phyloP scores from a whole-genome alignment of 75 land plant genomes.

The Selaginella tamariscina region DNA sequence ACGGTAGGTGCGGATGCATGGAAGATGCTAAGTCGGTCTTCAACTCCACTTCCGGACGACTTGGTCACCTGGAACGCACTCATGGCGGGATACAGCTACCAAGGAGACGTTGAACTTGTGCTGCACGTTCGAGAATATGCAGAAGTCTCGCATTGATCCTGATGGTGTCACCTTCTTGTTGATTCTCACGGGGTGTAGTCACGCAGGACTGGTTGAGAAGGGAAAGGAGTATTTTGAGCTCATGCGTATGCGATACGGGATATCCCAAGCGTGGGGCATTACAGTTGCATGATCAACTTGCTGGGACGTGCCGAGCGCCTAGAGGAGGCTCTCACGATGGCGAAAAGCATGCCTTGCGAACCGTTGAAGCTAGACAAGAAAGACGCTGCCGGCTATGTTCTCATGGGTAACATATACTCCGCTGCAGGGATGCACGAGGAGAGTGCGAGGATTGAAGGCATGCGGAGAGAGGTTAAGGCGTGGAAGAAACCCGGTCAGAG shows the following conservation, averaged over 20 bases:
- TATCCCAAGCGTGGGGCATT: constrained; percentile 18
- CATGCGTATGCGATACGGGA: background rate
- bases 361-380: constrained; percentile 40
- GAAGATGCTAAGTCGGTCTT: background rate
- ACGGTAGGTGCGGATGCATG: background rate
- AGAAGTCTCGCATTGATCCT: background rate
- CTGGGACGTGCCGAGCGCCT: background rate
- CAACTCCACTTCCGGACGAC: background rate
- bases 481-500: constrained; percentile 49
- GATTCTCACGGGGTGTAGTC: background rate
- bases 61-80: background rate
- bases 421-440: constrained; percentile 33
- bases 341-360: background rate
- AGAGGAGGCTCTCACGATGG: background rate
- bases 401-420: constrained; percentile 45
- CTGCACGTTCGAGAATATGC: background rate
- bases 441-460: constrained; percentile 30
- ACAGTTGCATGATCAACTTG: constrained; percentile 22
- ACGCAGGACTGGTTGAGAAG: too few species aligned
- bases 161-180: background rate
- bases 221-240: background rate
- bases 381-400: constrained; percentile 50
- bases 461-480: constrained; percentile 31
- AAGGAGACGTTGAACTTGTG: background rate
- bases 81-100: background rate